These are phyloP conservation scores for Acorus calamus DNA, from an alignment of 106 monocot species.

Conservation along the genomic window DNA sequence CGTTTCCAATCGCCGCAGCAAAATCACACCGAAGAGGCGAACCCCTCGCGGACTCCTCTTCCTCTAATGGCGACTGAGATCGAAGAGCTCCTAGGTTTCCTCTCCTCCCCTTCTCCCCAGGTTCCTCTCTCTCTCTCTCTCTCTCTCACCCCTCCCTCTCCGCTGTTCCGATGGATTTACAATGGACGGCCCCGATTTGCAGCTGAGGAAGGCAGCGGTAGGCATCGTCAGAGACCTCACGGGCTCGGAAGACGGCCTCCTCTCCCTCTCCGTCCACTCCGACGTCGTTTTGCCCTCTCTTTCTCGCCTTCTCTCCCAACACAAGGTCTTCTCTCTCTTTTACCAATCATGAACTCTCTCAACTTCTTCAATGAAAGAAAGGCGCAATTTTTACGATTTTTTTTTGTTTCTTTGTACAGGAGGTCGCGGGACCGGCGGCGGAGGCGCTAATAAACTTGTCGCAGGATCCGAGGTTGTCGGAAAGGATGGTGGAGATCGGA, in stretches of 20 bases:
- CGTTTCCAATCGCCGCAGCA: too few species aligned
- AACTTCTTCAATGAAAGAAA: too few species aligned
- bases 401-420: too few species aligned
- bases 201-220: slow-evolving; percentile 67
- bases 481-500: slow-evolving; percentile 39
- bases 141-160: neutral
- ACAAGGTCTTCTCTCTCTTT: neutral
- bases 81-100: slow-evolving; percentile 69
- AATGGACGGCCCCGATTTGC: neutral
- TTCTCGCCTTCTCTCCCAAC: slow-evolving; percentile 29
- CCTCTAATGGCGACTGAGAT: slow-evolving; percentile 67
- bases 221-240: slow-evolving; percentile 73
- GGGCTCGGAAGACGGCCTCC: slow-evolving; percentile 55
- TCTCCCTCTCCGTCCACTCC: slow-evolving; percentile 32
- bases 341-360: too few species aligned
- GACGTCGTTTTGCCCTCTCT: slow-evolving; percentile 39
- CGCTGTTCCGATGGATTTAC: neutral
- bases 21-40: too few species aligned
- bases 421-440: slow-evolving; percentile 40
- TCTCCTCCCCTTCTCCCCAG: slow-evolving; percentile 63
- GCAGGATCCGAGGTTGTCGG: slow-evolving; percentile 32
- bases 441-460: slow-evolving; percentile 85
- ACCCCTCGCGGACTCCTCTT: neutral
- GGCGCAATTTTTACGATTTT: too few species aligned
- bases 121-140: slow-evolving; percentile 7